These are phyloP conservation scores for Noccaea bulbosa DNA, from an alignment of 345 rosid species.

Conservation along the genomic window DNA sequence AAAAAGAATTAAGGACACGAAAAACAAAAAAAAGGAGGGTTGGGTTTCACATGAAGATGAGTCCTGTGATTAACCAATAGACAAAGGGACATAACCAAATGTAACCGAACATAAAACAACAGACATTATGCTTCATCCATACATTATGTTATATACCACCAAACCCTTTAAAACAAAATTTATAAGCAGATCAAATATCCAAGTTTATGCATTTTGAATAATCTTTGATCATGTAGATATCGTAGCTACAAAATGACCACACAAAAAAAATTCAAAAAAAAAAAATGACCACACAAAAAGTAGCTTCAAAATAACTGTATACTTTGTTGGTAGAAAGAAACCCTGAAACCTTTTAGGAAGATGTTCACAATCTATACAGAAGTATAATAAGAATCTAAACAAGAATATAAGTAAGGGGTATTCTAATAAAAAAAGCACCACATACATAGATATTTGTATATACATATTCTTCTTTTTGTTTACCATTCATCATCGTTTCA, in stretches of 20 bases:
- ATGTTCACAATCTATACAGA: not conserved
- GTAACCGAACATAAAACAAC: slow-evolving; percentile 34
- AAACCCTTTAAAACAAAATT: slow-evolving; percentile 2
- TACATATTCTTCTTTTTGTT: too few relatives aligned
- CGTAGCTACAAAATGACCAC: not conserved
- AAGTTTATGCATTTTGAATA: slow-evolving; percentile 15
- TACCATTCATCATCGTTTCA: slow-evolving; percentile 2
- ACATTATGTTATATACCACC: slow-evolving; percentile 7
- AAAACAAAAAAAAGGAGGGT: slow-evolving; percentile 26
- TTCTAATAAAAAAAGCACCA: not conserved
- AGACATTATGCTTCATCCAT: slow-evolving; percentile 15
- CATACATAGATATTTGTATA: too few relatives aligned
- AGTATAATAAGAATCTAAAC: not conserved
- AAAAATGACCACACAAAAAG: not conserved
- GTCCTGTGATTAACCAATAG: slow-evolving; percentile 28
- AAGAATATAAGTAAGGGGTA: not conserved
- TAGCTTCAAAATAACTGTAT: slow-evolving; percentile 1
- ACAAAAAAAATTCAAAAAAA: too few relatives aligned
- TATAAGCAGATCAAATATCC: not conserved
- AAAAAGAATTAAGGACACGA: slow-evolving; percentile 37
- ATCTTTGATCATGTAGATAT: not conserved
- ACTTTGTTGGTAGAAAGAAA: slow-evolving; percentile 14
- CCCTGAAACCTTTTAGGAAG: slow-evolving; percentile 18
- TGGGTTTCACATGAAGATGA: slow-evolving; percentile 35
- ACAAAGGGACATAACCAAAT: slow-evolving; percentile 33